Conservation (phyloP, 192 early-diverging fungal genomes). For the Entophlyctis luteolus region DNA sequence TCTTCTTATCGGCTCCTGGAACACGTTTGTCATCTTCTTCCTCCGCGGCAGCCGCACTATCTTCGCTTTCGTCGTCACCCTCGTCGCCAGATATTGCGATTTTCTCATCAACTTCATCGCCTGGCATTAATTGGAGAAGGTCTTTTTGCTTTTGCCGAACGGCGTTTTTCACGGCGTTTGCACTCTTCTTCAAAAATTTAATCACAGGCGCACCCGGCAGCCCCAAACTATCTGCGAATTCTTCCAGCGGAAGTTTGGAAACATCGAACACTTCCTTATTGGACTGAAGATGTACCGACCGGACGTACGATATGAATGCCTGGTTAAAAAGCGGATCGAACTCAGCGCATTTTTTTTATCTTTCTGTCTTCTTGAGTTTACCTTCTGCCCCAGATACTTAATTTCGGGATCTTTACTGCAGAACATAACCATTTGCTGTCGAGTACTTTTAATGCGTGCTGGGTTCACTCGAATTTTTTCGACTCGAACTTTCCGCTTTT, state of each 20-base stretch:
- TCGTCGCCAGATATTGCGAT: conserved; percentile 25
- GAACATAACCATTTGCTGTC: conserved; percentile 80
- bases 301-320: conserved; percentile 93
- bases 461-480: conserved; percentile 84
- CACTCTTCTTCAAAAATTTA: conserved; percentile 71
- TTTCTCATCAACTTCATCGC: too few relatives aligned
- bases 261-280: conserved; percentile 92
- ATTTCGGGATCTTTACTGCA: conserved; percentile 93
- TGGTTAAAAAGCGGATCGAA: conserved; percentile 25
- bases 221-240: conserved; percentile 84
- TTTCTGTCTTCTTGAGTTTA: too few relatives aligned
- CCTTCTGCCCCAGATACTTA: conserved; percentile 94
- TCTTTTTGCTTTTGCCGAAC: conserved; percentile 34
- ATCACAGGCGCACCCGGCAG: conserved; percentile 92
- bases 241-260: conserved; percentile 77
- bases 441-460: conserved; percentile 73
- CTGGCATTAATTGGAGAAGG: too few relatives aligned
- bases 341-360: not conserved
- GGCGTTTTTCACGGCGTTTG: conserved; percentile 64
- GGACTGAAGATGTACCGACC: conserved; percentile 83
- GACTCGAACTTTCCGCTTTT: conserved; percentile 77
- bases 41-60: conserved; percentile 8
- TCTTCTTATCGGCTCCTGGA: conserved; percentile 19
- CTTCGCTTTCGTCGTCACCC: conserved; percentile 21
- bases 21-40: conserved; percentile 38